Conservation (phyloP, 306 rosid species). For the Glycyrrhiza uralensis region DNA sequence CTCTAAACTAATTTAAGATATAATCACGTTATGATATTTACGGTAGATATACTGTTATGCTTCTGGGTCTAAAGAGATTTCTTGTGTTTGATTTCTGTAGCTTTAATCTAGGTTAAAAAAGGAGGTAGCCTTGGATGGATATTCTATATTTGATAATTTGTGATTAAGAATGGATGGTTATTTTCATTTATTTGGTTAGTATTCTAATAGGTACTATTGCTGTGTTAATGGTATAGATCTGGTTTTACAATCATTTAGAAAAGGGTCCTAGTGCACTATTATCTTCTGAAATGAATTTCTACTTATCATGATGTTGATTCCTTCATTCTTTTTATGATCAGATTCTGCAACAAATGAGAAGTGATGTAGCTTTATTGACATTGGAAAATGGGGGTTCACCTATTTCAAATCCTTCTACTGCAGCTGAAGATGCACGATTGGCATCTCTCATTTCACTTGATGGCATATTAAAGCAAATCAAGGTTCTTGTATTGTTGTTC, state of each 20-base stretch:
- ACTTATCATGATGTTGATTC: conserved; percentile 5
- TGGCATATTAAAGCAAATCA: conserved; percentile 85
- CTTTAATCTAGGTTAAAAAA: not conserved
- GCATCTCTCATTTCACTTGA: conserved; percentile 96
- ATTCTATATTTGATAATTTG: not conserved
- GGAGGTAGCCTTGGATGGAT: not conserved
- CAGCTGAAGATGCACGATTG: conserved; percentile 90
- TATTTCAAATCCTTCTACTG: conserved; percentile 83
- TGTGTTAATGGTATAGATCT: not conserved
- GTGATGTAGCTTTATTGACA: conserved; percentile 73
- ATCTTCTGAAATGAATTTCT: conserved; percentile 18
- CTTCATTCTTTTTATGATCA: conserved; percentile 34
- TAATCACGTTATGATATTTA: not conserved
- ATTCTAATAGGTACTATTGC: not conserved
- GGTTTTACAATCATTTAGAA: not conserved
- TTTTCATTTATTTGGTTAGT: conserved; percentile 4
- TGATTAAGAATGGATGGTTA: not conserved
- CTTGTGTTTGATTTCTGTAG: not conserved
- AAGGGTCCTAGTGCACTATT: not conserved
- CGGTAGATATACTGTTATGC: not conserved
- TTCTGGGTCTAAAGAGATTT: conserved; percentile 13
- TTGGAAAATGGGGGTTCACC: conserved; percentile 80
- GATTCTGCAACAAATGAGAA: conserved; percentile 93
- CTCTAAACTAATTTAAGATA: not conserved
- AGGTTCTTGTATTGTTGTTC: conserved; percentile 48